These are phyloP conservation scores for Candida jianshihensis DNA, from an alignment of 805 yeast species.

Conservation along the genomic window DNA sequence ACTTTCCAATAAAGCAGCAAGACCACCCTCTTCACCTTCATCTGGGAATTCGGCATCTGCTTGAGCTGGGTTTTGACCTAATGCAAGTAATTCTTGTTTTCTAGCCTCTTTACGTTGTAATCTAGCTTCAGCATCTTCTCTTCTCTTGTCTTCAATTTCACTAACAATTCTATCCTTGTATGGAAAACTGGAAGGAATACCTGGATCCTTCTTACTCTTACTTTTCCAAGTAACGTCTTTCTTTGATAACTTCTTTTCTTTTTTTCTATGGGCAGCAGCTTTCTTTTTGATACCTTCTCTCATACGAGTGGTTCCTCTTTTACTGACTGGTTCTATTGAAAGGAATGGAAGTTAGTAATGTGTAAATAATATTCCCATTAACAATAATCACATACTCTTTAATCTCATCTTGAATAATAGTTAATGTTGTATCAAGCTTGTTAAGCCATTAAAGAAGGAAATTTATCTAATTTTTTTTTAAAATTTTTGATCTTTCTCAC, in stretches of 20 bases:
- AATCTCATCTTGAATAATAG: conserved; percentile 14
- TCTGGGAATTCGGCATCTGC: conserved; percentile 33
- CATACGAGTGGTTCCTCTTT: conserved; percentile 87
- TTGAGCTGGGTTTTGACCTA: conserved; percentile 30
- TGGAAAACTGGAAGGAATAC: conserved; percentile 93
- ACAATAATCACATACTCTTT: conserved; percentile 9
- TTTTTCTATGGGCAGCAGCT: conserved; percentile 85
- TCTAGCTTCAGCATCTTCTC: conserved; percentile 48
- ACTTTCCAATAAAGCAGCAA: conserved; percentile 82
- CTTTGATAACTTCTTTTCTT: conserved; percentile 74
- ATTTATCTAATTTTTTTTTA: background rate
- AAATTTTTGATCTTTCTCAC: background rate
- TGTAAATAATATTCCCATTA: background rate
- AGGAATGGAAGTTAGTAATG: background rate
- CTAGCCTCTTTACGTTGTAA: conserved; percentile 43
- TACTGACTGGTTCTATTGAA: conserved; percentile 46
- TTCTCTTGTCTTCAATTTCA: conserved; percentile 61
- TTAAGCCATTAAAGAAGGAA: background rate
- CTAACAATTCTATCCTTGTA: conserved; percentile 77
- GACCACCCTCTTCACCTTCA: conserved; percentile 41
- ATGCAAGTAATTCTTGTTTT: conserved; percentile 32
- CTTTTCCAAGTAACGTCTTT: conserved; percentile 94
- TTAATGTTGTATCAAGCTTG: background rate
- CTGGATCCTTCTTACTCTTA: conserved; percentile 76
- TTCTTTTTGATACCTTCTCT: conserved; percentile 95